A percentile compares a stretch with the other conserved stretches of the same genome.
phyloP scores from a whole-genome alignment of 805 yeast species.

The Cyberlindnera maritima region DNA sequence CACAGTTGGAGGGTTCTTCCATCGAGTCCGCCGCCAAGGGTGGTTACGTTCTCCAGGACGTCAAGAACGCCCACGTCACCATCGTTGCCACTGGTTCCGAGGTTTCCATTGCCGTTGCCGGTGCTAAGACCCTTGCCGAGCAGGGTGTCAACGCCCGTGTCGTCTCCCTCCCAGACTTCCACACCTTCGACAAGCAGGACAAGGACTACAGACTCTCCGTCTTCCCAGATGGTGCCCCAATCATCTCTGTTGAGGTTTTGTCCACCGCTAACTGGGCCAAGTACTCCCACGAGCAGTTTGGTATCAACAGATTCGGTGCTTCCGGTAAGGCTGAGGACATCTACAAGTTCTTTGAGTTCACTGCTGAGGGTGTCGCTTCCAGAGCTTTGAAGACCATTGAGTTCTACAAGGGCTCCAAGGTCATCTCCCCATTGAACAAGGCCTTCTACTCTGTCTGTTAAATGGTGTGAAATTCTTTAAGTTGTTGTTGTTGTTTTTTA shows the following conservation, averaged over 20 bases:
- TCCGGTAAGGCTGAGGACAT: conserved; percentile 86
- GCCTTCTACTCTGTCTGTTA: conserved; percentile 58
- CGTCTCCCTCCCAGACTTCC: conserved; percentile 92
- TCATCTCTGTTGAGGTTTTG: conserved; percentile 91
- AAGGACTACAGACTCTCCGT: conserved; percentile 78
- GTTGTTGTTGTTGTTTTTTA: neutral
- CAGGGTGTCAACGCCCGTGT: conserved; percentile 73
- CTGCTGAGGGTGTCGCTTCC: conserved; percentile 87
- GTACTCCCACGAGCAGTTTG: conserved; percentile 95
- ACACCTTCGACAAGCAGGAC: conserved; percentile 83
- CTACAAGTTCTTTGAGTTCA: conserved; percentile 84
- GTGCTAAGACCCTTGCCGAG: conserved; percentile 66
- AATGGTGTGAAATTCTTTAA: neutral
- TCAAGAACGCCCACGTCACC: conserved; percentile 65
- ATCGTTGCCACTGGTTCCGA: conserved; percentile 94
- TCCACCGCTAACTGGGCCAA: conserved; percentile 89
- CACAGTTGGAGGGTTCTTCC: conserved; percentile 91
- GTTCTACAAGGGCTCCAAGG: conserved; percentile 75
- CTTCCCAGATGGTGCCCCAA: conserved; percentile 93
- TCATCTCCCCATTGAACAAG: conserved; percentile 72
- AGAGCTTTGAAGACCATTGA: conserved; percentile 78
- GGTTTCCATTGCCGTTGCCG: conserved; percentile 74
- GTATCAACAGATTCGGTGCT: conserved; percentile 94
- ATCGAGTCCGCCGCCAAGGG: conserved; percentile 92
- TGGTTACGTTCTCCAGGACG: conserved; percentile 77